phyloP scores from a whole-genome alignment of 1,139 yeast species.

The Zygoascus hellenicus region DNA sequence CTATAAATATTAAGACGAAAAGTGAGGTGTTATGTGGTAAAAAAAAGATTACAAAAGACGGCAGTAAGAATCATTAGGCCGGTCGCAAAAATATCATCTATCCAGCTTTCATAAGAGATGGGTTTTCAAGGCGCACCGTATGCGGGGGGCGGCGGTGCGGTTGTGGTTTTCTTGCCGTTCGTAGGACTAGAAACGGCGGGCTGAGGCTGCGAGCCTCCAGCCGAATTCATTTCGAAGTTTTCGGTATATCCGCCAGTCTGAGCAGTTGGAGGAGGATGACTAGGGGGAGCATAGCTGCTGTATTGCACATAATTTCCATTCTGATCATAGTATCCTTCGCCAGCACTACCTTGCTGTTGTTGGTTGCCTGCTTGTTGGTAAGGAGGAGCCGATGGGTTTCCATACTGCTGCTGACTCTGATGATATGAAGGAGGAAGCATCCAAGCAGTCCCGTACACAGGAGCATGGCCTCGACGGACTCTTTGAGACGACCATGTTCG shows the following conservation, averaged over 20 bases:
- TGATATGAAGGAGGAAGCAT: conserved; percentile 84
- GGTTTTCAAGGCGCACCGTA: background rate
- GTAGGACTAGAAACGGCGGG: background rate
- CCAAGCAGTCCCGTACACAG: conserved; percentile 83
- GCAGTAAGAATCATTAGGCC: no score
- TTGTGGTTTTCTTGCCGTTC: conserved; percentile 3
- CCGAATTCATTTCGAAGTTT: background rate
- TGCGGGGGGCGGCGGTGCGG: conserved; percentile 4
- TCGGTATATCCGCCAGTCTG: conserved; percentile 1
- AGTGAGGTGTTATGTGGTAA: no score
- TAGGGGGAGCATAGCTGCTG: conserved; percentile 11
- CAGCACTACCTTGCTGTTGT: conserved; percentile 33
- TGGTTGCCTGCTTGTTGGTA: conserved; percentile 41
- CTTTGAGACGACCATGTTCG: conserved; percentile 48
- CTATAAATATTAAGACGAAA: no score
- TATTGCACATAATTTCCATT: conserved; percentile 50
- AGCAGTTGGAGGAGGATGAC: conserved; percentile 1
- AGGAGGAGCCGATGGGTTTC: conserved; percentile 32
- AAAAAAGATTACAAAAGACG: no score
- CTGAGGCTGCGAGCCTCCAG: background rate
- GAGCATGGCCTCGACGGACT: conserved; percentile 54
- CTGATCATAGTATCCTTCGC: conserved; percentile 77
- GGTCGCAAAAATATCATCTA: no score
- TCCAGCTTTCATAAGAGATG: no score
- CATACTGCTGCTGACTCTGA: conserved; percentile 63